These are phyloP conservation scores for Nitzschia palea DNA, from an alignment of 108 stramenopile species.

Conservation along the genomic window DNA sequence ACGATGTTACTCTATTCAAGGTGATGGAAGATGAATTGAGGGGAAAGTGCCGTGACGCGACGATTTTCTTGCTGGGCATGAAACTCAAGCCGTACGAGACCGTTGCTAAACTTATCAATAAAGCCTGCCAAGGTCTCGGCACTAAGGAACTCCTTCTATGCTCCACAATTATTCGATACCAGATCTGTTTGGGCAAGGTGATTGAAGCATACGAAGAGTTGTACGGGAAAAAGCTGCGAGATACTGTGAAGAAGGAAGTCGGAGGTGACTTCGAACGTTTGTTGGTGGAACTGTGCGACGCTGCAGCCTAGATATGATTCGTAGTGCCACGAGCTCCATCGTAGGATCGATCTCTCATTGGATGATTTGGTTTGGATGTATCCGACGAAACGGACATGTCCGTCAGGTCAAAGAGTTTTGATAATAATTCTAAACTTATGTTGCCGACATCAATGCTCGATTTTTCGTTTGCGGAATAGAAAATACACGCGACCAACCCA, in stretches of 20 bases:
- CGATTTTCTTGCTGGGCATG: conserved; percentile 47
- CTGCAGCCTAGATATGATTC: no score
- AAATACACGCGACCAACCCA: conserved; percentile 28
- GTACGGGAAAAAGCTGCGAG: conserved; percentile 46
- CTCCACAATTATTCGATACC: conserved; percentile 58
- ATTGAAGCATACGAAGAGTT: conserved; percentile 46
- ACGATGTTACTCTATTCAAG: conserved; percentile 53
- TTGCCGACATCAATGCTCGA: no score
- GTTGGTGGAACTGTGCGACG: conserved; percentile 42
- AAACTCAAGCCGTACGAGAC: conserved; percentile 57
- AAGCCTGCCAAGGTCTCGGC: conserved; percentile 54
- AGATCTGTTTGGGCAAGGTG: conserved; percentile 44
- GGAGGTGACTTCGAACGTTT: conserved; percentile 48
- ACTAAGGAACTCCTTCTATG: conserved; percentile 60
- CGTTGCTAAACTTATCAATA: conserved; percentile 57
- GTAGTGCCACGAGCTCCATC: no score
- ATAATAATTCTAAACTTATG: no score
- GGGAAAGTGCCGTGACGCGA: conserved; percentile 47
- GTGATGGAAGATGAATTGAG: conserved; percentile 62
- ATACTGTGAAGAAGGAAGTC: conserved; percentile 41
- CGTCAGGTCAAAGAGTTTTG: no score
- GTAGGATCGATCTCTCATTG: no score
- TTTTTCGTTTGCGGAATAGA: not conserved
- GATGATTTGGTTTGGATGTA: no score
- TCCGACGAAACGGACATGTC: no score